Evolutionary conservation across 2,329 filamentous ascomycete species (phyloP), one percentile per base, ranked within the genome.

Genomic region (Fusarium newnesense): DNA sequence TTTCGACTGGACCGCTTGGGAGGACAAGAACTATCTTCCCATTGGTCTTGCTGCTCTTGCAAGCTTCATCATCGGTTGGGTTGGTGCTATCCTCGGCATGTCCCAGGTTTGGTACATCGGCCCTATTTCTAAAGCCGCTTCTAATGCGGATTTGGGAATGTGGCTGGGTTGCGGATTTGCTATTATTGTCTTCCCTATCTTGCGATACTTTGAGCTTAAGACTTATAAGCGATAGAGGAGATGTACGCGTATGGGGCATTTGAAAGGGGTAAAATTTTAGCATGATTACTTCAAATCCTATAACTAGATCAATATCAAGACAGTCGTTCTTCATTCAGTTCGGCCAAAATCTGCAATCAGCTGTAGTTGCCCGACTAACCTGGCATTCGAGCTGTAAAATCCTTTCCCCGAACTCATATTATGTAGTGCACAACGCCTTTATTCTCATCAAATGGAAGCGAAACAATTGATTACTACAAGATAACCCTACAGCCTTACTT

Each of bases 101-200:
- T 85, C 83, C 5, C 87, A 90, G 76, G 85, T 84, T 2, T 91
- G 88, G 88, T 91, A 87, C 60, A 84, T 85, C 8, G 89, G 89
- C 0, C 88, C 88, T 0, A 86, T 91, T 69, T 88, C 88, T 0
- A 78, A 82, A 76, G 82, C 88, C 36, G 90, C 90, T 5, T 70
- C 60, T 86, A 89, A 44, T 80, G 84, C 64, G 77, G 84, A 81
- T 32, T 83, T 81, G 56, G 89, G 88, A 26, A 80, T 86, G 39
- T 85, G 84, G 8, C 90, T 93, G 72, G 91, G 93, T 79, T 79
- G 93, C 53, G 91, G 86, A 0, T 93, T 93, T 78, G 85, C 83
- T 2, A 91, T 94, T 75, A 80, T 81, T 3, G 54, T 72, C 1
- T 81, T 80, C 42, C 75, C 77, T 2, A 73, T 77, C 1, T 40